A percentile compares a stretch with the other conserved stretches of the same genome.
phyloP scores from a whole-genome alignment of 139 green algal species.

The Spirogloea muscicola region DNA sequence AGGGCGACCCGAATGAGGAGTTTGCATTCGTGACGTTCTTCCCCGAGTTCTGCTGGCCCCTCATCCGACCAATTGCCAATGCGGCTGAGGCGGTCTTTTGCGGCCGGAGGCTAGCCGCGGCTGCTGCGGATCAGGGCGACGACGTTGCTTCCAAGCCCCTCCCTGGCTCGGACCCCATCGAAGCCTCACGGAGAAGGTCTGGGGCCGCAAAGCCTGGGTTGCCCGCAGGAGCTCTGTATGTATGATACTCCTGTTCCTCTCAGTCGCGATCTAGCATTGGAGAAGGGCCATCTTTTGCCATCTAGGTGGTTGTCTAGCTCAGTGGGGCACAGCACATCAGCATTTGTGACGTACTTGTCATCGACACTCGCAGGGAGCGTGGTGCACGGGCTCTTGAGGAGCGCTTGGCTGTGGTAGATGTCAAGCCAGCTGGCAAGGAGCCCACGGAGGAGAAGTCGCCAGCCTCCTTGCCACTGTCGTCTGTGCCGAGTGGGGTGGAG shows the following conservation, averaged over 20 bases:
- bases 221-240: too few relatives aligned
- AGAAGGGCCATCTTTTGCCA: too few relatives aligned
- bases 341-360: too few relatives aligned
- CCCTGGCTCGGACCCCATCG: slow-evolving; percentile 57
- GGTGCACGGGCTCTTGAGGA: slow-evolving; percentile 23
- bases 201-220: too few relatives aligned
- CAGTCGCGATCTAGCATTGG: too few relatives aligned
- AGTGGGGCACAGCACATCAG: too few relatives aligned
- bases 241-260: too few relatives aligned
- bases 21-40: slow-evolving; percentile 87
- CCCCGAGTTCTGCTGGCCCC: slow-evolving; percentile 50
- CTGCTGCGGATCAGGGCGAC: neutral
- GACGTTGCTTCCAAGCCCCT: slow-evolving; percentile 34
- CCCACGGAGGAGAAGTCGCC: too few relatives aligned
- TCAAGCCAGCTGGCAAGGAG: neutral
- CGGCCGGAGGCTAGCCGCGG: neutral
- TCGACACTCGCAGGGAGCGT: slow-evolving; percentile 25
- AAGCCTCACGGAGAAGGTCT: slow-evolving; percentile 69
- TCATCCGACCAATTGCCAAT: slow-evolving; percentile 7
- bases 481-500: too few relatives aligned
- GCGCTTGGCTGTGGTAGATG: slow-evolving; percentile 7
- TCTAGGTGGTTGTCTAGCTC: too few relatives aligned
- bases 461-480: too few relatives aligned
- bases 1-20: slow-evolving; percentile 73
- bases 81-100: slow-evolving; percentile 17